phyloP scores from a whole-genome alignment of 352 stramenopile species.

The Globisporangium lucens region DNA sequence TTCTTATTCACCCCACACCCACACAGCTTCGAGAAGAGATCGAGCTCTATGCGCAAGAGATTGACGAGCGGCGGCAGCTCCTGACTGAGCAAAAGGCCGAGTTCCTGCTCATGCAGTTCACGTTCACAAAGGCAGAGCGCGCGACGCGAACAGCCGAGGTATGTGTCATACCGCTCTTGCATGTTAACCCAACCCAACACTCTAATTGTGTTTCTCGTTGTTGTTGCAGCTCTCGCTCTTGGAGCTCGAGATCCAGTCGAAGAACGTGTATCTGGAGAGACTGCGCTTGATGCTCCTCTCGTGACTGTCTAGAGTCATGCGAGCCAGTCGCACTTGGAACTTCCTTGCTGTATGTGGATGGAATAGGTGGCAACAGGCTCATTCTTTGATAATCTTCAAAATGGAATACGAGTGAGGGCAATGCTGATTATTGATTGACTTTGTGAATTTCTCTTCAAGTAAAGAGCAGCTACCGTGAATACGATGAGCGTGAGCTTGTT shows the following conservation, averaged over 20 bases:
- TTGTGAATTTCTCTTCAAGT: not conserved
- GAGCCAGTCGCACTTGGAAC: not conserved
- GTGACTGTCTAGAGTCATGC: slow-evolving; percentile 2
- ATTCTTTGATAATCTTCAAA: not conserved
- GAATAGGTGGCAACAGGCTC: not conserved
- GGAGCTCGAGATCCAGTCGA: slow-evolving; percentile 65
- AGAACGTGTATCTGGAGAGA: slow-evolving; percentile 66
- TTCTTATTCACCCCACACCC: not conserved
- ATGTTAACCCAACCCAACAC: not conserved
- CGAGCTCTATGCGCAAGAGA: slow-evolving; percentile 54
- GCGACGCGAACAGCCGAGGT: slow-evolving; percentile 61
- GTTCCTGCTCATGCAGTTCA: slow-evolving; percentile 44
- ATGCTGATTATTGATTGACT: not conserved
- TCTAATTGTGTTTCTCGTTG: not conserved
- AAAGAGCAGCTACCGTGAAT: not conserved
- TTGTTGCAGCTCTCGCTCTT: slow-evolving; percentile 50
- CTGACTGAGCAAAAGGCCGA: slow-evolving; percentile 36
- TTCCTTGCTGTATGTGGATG: not conserved
- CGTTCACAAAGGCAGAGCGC: slow-evolving; percentile 44
- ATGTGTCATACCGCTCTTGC: slow-evolving; percentile 1
- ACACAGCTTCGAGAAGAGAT: slow-evolving; percentile 54
- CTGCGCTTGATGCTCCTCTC: slow-evolving; percentile 39
- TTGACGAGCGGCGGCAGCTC: slow-evolving; percentile 32
- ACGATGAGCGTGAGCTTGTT: not conserved
- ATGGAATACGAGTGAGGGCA: not conserved